These are phyloP conservation scores for Rubia tinctorum DNA, from an alignment of 305 asterid species.

Conservation along the genomic window DNA sequence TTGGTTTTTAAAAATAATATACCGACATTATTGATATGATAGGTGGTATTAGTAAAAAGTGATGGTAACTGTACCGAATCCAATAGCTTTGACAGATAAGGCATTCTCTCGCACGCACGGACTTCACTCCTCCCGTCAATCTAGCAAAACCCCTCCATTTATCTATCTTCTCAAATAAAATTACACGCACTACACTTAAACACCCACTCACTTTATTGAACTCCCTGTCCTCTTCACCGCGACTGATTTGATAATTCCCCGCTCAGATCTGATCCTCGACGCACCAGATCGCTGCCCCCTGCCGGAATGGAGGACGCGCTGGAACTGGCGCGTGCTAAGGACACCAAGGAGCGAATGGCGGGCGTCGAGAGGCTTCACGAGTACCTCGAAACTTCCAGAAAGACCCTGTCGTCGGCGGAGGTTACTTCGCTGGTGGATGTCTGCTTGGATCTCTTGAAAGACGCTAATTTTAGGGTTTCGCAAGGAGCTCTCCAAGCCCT, in stretches of 20 bases:
- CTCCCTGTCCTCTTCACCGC: constrained; percentile 17
- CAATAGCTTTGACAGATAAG: constrained; percentile 10
- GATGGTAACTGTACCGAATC: too few relatives aligned
- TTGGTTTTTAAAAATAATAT: too few relatives aligned
- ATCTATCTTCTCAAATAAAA: constrained; percentile 9
- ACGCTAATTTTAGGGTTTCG: constrained; percentile 86
- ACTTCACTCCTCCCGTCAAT: constrained; percentile 31
- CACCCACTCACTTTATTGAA: constrained; percentile 7
- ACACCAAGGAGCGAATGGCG: constrained; percentile 98
- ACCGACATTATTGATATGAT: too few relatives aligned
- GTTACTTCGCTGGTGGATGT: constrained; percentile 85
- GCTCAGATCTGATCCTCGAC: constrained; percentile 39
- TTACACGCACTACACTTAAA: constrained; percentile 12
- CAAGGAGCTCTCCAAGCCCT: constrained; percentile 94
- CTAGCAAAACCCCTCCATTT: constrained; percentile 23
- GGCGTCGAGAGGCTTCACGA: constrained; percentile 96
- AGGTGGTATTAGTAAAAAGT: too few relatives aligned
- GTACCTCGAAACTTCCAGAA: constrained; percentile 86
- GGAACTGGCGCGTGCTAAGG: constrained; percentile 92
- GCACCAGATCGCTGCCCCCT: constrained; percentile 37
- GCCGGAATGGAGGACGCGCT: constrained; percentile 84
- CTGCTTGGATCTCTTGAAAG: constrained; percentile 91
- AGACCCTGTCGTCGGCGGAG: constrained; percentile 66
- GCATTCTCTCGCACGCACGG: constrained; percentile 11
- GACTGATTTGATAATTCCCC: constrained; percentile 21